Evolutionary conservation across 768 basidiomycete species (phyloP).

Genomic region (Baorangia bicolor): DNA sequence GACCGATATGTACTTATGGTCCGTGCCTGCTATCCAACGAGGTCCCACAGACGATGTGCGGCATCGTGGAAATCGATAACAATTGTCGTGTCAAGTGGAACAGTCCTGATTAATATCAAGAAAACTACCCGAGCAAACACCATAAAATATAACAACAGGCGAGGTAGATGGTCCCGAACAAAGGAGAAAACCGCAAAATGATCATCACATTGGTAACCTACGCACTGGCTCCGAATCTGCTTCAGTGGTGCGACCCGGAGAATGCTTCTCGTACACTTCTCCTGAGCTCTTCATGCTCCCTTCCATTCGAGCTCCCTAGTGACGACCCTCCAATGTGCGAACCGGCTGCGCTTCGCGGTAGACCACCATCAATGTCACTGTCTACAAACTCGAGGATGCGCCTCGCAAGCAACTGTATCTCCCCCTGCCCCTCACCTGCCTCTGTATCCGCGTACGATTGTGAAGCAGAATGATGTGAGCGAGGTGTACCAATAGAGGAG

Average conservation of each 20-base stretch:
- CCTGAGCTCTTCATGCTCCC: constrained; percentile 78
- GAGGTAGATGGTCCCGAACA: constrained; percentile 1
- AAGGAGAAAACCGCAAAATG: not conserved
- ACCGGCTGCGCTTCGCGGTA: constrained; percentile 58
- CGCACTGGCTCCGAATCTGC: not conserved
- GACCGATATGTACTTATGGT: constrained; percentile 10
- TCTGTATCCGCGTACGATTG: constrained; percentile 83
- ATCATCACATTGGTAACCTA: not conserved
- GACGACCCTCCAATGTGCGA: constrained; percentile 73
- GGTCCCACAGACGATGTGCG: no score
- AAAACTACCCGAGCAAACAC: not conserved
- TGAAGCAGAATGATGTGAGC: constrained; percentile 61
- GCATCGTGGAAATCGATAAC: not conserved
- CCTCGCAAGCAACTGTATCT: constrained; percentile 82
- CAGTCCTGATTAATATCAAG: constrained; percentile 4
- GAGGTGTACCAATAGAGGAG: constrained; percentile 74
- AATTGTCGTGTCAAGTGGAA: not conserved
- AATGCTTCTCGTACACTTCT: constrained; percentile 84
- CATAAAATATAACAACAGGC: constrained; percentile 15
- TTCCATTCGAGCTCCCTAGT: constrained; percentile 53
- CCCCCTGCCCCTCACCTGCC: constrained; percentile 83
- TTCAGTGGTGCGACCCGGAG: constrained; percentile 51
- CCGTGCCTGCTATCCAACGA: not conserved
- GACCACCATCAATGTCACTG: constrained; percentile 58
- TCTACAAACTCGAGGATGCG: constrained; percentile 89